Conservation (phyloP, 2,329 filamentous ascomycete genomes). For the Scedosporium minutisporum region DNA sequence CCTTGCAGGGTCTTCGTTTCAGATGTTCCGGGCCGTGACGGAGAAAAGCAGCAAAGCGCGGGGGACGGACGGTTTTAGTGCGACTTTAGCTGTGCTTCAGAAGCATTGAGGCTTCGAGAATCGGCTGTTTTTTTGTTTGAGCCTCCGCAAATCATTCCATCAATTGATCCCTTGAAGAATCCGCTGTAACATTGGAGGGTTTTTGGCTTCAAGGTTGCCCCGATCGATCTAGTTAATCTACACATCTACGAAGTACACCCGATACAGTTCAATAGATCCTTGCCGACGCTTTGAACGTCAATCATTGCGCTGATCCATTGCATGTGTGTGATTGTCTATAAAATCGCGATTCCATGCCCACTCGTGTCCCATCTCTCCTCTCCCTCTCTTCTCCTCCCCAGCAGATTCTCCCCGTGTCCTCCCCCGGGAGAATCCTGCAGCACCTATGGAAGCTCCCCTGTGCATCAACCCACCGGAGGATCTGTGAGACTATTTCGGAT, state of each 20-base stretch:
- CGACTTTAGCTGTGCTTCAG: not conserved
- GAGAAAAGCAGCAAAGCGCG: no score
- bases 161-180: not conserved
- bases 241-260: no score
- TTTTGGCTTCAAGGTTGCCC: no score
- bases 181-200: not conserved
- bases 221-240: no score
- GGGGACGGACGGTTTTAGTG: not conserved
- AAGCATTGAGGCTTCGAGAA: not conserved
- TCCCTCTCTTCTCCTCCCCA: not conserved
- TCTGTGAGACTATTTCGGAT: no score
- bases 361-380: slow-evolving; percentile 11
- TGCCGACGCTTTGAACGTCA: not conserved
- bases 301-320: not conserved
- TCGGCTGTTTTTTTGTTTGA: not conserved
- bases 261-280: not conserved
- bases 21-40: no score
- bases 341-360: no score
- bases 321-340: slow-evolving; percentile 9
- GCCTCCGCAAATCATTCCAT: not conserved
- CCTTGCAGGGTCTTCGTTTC: no score
- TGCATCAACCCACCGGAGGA: no score
- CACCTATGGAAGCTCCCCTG: not conserved
- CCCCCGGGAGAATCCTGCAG: slow-evolving; percentile 4
- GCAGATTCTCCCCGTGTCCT: slow-evolving; percentile 9